Conservation (phyloP, 306 rosid genomes). For the Sophora flavescens region DNA sequence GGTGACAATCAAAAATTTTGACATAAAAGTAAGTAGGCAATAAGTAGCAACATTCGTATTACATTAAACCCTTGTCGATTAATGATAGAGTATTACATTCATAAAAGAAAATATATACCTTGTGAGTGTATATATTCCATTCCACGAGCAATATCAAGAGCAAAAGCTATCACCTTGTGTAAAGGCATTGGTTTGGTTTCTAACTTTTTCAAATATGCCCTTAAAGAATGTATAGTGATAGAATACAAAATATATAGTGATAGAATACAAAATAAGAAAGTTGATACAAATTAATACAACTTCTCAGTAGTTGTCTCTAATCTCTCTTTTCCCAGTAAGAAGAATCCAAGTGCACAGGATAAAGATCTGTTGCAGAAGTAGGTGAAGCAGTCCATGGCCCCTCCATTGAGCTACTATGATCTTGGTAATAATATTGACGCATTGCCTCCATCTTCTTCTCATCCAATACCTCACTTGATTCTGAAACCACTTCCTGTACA, state of each 20-base stretch:
- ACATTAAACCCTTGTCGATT: no score
- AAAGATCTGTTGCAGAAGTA: conserved; percentile 42
- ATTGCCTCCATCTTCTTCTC: conserved; percentile 43
- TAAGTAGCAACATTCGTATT: no score
- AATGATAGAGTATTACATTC: neutral
- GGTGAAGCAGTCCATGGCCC: conserved; percentile 43
- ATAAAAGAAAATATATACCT: neutral
- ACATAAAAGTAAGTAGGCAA: no score
- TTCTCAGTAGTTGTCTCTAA: neutral
- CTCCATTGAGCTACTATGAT: neutral
- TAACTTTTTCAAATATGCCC: no score
- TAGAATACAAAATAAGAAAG: neutral
- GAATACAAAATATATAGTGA: neutral
- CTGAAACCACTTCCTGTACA: conserved; percentile 22
- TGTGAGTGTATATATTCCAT: no score
- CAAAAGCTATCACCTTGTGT: no score
- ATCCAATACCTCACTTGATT: conserved; percentile 41
- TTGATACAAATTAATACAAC: neutral
- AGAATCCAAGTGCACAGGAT: conserved; percentile 36
- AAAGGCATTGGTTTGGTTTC: no score
- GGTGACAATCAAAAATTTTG: no score
- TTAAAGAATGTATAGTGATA: no score
- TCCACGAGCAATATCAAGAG: no score
- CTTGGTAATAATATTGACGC: conserved; percentile 3
- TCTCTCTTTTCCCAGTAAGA: conserved; percentile 43